phyloP scores from a whole-genome alignment of 768 basidiomycete genomes.

The Lactarius quietus region DNA sequence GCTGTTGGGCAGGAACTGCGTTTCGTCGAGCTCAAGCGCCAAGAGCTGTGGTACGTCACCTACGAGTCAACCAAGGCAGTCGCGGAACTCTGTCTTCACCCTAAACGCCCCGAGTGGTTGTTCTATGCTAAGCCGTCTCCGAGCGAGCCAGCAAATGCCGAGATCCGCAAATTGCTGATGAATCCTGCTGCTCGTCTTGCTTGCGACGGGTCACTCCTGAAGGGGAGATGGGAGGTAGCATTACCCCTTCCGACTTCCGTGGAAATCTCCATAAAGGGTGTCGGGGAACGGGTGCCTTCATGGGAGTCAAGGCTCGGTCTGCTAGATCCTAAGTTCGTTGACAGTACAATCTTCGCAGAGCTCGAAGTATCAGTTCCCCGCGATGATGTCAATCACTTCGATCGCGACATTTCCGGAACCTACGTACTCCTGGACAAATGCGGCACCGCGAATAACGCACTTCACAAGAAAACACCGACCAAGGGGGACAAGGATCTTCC shows the following conservation, averaged over 20 bases:
- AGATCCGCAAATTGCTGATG: constrained; percentile 68
- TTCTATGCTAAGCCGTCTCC: constrained; percentile 69
- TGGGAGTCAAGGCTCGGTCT: constrained; percentile 87
- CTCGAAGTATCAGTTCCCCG: constrained; percentile 58
- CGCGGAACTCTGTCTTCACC: constrained; percentile 75
- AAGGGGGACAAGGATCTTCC: constrained; percentile 49
- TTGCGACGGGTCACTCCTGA: constrained; percentile 54
- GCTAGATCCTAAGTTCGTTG: constrained; percentile 56
- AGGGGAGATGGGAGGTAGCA: constrained; percentile 77
- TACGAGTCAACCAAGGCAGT: constrained; percentile 69
- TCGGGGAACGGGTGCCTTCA: constrained; percentile 67
- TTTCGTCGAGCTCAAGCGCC: constrained; percentile 82
- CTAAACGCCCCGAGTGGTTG: constrained; percentile 80
- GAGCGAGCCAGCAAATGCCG: constrained; percentile 69
- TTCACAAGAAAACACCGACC: constrained; percentile 60
- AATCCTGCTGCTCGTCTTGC: constrained; percentile 74
- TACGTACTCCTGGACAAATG: constrained; percentile 83
- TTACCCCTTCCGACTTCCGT: constrained; percentile 59
- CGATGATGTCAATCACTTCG: constrained; percentile 48
- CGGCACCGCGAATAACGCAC: constrained; percentile 79
- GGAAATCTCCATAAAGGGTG: constrained; percentile 57
- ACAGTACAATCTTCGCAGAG: constrained; percentile 62
- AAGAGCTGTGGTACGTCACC: constrained; percentile 80
- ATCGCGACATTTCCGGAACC: constrained; percentile 76
- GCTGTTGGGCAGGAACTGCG: constrained; percentile 63